Evolutionary conservation across 148 eudicot genomes (phyloP), one percentile per base, ranked within the genome.

Genomic region (Rhododendron mucronatum): DNA sequence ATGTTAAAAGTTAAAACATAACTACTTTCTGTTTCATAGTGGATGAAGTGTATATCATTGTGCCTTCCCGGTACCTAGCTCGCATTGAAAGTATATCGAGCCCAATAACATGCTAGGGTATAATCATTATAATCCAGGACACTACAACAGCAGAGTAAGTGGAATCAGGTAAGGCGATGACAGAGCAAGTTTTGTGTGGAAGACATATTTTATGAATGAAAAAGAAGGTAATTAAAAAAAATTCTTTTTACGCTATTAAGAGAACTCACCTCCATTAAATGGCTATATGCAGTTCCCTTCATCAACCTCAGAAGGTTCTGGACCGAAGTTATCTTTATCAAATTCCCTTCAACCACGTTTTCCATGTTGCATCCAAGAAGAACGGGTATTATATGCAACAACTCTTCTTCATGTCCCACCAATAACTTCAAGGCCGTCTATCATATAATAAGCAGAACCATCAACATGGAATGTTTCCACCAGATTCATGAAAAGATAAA

Each of bases 261-360:
- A 63, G 45, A 73, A 18, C 87, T 84, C 89, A 97, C 99, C 98
- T 95, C 99, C 98, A 95, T 94, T 84, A 97, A 91, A 94, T 91
- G 99, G 90, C 98, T 93, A 84, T 87, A 97, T 81, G 98, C 95
- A 93, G 88, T 90, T 93, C 94, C 95, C 89, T 94, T 96, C 90
- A 93, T 78, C 84, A 91, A 86, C 65, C 89, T 85, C 48, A 91
- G 86, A 89, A 97, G 88, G 79, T 91, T 92, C 81, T 87, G 90
- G 84, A 67, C 94, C 57, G 88, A 82, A 45, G 67, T 75, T 65
- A 39, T 88, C 75, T 89, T 88, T 73, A 92, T 89, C 33, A 88
- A 87, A 85, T 87, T 90, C 76, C 89, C 93, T 77, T 92, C 91
- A 37, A 57, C 89, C 30, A 86, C 78, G 80, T 87, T 89, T 82